These are phyloP conservation scores for Delphinella strobiligena DNA, from an alignment of 2,329 filamentous ascomycete genomes.

Conservation along the genomic window DNA sequence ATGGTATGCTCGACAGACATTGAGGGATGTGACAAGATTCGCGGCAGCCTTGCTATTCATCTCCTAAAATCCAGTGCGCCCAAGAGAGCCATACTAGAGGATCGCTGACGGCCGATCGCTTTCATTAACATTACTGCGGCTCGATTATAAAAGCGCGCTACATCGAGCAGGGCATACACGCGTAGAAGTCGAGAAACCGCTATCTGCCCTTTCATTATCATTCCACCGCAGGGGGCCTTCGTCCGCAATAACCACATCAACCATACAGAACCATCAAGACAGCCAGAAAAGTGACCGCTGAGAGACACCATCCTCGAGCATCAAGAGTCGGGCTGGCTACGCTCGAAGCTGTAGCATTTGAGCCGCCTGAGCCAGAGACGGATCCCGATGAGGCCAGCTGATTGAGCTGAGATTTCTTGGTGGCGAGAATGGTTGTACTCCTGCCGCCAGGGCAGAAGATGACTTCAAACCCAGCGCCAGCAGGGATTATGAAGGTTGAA, in stretches of 20 bases:
- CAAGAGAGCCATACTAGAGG: no score
- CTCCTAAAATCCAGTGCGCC: no score
- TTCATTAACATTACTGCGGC: no score
- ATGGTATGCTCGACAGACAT: no score
- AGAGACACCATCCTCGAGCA: constrained; percentile 4
- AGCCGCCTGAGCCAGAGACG: constrained; percentile 12
- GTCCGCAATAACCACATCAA: background rate
- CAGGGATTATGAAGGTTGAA: constrained; percentile 45
- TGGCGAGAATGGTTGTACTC: constrained; percentile 36
- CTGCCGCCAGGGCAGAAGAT: constrained; percentile 58
- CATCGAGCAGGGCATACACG: no score
- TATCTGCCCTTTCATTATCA: no score
- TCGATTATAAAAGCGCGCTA: no score
- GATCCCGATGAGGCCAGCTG: constrained; percentile 12
- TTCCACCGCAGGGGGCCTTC: no score
- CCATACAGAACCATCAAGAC: background rate
- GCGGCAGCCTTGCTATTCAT: no score
- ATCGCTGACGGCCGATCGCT: no score
- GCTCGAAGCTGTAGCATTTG: constrained; percentile 7
- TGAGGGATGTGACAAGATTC: no score
- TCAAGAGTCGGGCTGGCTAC: constrained; percentile 12
- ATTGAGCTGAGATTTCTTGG: constrained; percentile 22
- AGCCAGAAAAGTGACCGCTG: background rate
- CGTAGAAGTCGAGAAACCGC: no score
- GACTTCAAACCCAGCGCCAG: constrained; percentile 65